Conservation (phyloP, 257 asterid genomes). For the Petunia axillaris region DNA sequence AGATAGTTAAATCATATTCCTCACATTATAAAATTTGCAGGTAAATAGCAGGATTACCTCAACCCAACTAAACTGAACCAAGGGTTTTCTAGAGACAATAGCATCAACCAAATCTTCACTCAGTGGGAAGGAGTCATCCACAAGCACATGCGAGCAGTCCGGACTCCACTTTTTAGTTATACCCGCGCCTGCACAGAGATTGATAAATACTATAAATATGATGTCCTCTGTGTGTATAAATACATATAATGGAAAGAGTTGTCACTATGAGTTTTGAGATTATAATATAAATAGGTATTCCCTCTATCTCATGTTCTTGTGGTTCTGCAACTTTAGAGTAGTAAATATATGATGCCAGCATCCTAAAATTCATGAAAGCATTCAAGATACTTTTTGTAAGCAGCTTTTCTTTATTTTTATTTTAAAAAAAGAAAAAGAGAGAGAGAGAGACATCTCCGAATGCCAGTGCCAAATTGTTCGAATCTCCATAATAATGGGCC, state of each 20-base stretch:
- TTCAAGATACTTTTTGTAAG: not conserved
- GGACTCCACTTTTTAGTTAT: conserved; percentile 61
- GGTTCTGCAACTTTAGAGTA: conserved; percentile 11
- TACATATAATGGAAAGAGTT: not conserved
- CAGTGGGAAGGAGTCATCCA: conserved; percentile 60
- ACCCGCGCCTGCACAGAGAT: conserved; percentile 58
- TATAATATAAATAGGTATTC: conserved; percentile 2
- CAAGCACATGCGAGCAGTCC: conserved; percentile 77
- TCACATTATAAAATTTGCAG: not conserved
- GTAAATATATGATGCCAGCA: not conserved
- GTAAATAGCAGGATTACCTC: conserved; percentile 59
- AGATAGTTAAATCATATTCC: conserved; percentile 8
- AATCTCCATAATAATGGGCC: too few species aligned
- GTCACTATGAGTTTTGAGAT: not conserved
- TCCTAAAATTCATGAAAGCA: not conserved
- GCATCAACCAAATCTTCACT: conserved; percentile 64
- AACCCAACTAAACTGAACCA: conserved; percentile 64
- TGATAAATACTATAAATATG: not conserved
- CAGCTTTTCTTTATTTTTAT: too few species aligned
- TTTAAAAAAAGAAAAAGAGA: too few species aligned
- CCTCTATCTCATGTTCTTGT: conserved; percentile 16
- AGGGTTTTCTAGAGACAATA: conserved; percentile 59
- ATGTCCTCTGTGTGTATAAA: not conserved
- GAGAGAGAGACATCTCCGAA: too few species aligned
- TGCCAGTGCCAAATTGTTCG: too few species aligned